Conservation (phyloP, 73 alveolate species). For the Symbiodinium pilosum region DNA sequence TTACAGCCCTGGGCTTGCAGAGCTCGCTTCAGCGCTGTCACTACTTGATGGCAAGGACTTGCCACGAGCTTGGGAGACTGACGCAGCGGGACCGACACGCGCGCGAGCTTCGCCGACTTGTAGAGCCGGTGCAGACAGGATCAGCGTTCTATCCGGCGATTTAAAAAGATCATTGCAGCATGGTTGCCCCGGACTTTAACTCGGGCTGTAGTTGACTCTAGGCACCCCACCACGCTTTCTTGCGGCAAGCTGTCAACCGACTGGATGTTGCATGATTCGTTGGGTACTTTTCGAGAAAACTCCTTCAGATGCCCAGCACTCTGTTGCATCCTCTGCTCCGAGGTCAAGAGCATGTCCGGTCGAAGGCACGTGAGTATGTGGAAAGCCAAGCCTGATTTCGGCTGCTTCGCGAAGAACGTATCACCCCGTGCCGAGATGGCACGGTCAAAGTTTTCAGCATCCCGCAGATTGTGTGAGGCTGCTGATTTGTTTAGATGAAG, state of each 20-base stretch:
- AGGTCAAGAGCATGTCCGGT: constrained; percentile 94
- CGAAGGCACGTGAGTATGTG: constrained; percentile 79
- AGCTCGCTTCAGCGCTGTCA: background rate
- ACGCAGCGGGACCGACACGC: constrained; percentile 47
- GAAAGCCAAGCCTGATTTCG: constrained; percentile 83
- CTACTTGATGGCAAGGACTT: constrained; percentile 56
- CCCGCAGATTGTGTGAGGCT: background rate
- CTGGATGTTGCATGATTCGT: too few relatives aligned
- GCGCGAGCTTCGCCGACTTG: constrained; percentile 26
- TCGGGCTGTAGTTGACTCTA: background rate
- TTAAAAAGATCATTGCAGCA: background rate
- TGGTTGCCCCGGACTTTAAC: too few relatives aligned
- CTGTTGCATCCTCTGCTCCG: too few relatives aligned
- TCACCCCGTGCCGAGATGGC: too few relatives aligned
- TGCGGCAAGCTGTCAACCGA: too few relatives aligned
- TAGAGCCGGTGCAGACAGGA: background rate
- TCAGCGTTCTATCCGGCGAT: background rate
- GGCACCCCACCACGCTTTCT: too few relatives aligned
- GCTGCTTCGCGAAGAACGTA: background rate
- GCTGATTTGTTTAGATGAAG: too few relatives aligned
- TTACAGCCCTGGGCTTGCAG: background rate
- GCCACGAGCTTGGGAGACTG: constrained; percentile 26
- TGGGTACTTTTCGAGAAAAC: too few relatives aligned
- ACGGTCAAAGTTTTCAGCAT: background rate
- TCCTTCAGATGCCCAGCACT: too few relatives aligned